A percentile compares a stretch with the other conserved stretches of the same genome.
Evolutionary conservation across 345 rosid species (phyloP).

Genomic region (Melaleuca quinquenervia): DNA sequence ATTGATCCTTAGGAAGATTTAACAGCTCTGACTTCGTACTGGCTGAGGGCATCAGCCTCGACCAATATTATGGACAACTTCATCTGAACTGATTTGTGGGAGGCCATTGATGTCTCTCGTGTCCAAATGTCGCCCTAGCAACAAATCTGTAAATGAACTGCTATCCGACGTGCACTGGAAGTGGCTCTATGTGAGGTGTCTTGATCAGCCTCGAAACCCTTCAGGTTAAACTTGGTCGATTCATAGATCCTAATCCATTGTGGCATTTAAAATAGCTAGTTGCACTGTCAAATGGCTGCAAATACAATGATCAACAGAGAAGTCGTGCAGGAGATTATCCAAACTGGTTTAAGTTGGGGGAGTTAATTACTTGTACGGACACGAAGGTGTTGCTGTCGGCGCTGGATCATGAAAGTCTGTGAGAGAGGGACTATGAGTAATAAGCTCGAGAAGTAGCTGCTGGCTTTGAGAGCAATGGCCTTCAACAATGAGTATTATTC

Average conservation of each 20-base stretch:
- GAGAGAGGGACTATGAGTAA: neutral
- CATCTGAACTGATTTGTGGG: neutral
- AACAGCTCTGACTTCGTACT: neutral
- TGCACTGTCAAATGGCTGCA: neutral
- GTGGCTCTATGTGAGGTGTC: neutral
- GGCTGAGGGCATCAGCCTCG: neutral
- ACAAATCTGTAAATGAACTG: neutral
- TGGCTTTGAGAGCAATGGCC: neutral
- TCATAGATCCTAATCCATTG: neutral
- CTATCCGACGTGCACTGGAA: neutral
- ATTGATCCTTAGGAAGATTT: neutral
- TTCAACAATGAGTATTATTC: neutral
- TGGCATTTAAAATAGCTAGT: neutral
- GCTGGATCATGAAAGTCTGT: neutral
- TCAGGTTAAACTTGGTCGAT: neutral
- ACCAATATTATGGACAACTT: neutral
- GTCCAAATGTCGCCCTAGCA: neutral
- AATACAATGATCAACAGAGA: neutral
- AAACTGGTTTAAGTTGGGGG: neutral
- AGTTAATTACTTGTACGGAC: neutral
- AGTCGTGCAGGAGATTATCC: too few relatives aligned
- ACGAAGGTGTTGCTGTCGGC: neutral
- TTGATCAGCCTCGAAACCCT: neutral
- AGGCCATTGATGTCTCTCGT: neutral
- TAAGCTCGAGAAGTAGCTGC: neutral